These are phyloP conservation scores for Lizonia empirigonia DNA, from an alignment of 2,329 filamentous ascomycete genomes.

Conservation along the genomic window DNA sequence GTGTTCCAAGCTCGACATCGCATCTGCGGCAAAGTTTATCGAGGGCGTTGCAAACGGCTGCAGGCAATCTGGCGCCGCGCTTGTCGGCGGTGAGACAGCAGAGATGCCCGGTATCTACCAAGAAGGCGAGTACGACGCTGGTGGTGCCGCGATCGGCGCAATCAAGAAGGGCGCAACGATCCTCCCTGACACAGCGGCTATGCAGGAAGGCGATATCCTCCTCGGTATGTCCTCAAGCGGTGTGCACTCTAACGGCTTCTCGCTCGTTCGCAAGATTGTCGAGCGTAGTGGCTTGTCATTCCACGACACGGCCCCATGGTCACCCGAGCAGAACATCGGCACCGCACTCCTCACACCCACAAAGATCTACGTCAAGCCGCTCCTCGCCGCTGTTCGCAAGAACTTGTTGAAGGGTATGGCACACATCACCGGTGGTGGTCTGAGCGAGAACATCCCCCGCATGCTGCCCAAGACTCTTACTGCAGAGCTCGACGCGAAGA, in stretches of 20 bases:
- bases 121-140: slow-evolving; percentile 88
- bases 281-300: slow-evolving; percentile 74
- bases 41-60: slow-evolving; percentile 89
- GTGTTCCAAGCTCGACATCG: slow-evolving; percentile 82
- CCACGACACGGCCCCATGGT: slow-evolving; percentile 77
- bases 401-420: slow-evolving; percentile 85
- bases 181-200: slow-evolving; percentile 75
- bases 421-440: slow-evolving; percentile 94
- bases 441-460: slow-evolving; percentile 91
- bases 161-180: slow-evolving; percentile 69
- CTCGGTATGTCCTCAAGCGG: slow-evolving; percentile 85
- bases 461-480: slow-evolving; percentile 82
- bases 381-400: slow-evolving; percentile 68
- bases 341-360: slow-evolving; percentile 85
- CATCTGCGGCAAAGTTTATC: slow-evolving; percentile 82
- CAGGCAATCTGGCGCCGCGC: slow-evolving; percentile 79
- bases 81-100: slow-evolving; percentile 96
- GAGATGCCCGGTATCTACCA: slow-evolving; percentile 98
- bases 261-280: slow-evolving; percentile 89
- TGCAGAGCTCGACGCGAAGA: slow-evolving; percentile 77
- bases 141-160: slow-evolving; percentile 86
- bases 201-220: slow-evolving; percentile 82
- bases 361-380: slow-evolving; percentile 85
- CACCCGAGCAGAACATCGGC: slow-evolving; percentile 67
- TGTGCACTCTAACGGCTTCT: slow-evolving; percentile 96